Percentiles rank a stretch among this genome's conserved stretches.
These are phyloP conservation scores for Fusarium albosuccineum DNA, from an alignment of 2,329 filamentous ascomycete genomes.

Conservation along the genomic window DNA sequence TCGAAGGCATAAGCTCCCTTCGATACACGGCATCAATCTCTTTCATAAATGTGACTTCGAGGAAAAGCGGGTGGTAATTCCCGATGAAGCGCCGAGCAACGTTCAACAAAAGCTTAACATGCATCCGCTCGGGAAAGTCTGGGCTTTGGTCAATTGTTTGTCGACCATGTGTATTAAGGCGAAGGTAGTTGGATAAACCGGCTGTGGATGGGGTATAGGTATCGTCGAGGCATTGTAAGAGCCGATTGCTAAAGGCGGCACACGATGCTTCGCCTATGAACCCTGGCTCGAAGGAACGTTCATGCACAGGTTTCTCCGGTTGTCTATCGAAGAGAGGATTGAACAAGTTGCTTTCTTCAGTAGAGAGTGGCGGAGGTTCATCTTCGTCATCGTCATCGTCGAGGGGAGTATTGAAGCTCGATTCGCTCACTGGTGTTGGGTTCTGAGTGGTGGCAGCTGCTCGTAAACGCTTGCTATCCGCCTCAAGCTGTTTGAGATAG, in stretches of 20 bases:
- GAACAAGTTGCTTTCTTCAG: slow-evolving; percentile 47
- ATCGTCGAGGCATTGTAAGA: slow-evolving; percentile 47
- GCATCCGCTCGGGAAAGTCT: slow-evolving; percentile 45
- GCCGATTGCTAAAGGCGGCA: slow-evolving; percentile 47
- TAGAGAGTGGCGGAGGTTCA: slow-evolving; percentile 29
- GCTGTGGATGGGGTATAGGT: slow-evolving; percentile 45
- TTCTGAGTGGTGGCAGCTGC: slow-evolving; percentile 13
- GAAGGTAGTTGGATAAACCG: slow-evolving; percentile 45
- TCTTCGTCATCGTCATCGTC: slow-evolving; percentile 40
- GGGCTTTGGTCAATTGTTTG: slow-evolving; percentile 13
- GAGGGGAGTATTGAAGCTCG: slow-evolving; percentile 16
- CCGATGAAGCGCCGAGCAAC: slow-evolving; percentile 49
- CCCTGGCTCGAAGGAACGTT: slow-evolving; percentile 40
- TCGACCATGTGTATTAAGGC: slow-evolving; percentile 15
- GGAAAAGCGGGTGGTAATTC: slow-evolving; percentile 50
- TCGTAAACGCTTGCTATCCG: slow-evolving; percentile 21
- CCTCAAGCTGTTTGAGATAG: slow-evolving; percentile 36
- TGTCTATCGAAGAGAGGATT: slow-evolving; percentile 46
- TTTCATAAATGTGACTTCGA: slow-evolving; percentile 53
- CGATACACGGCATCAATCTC: slow-evolving; percentile 53
- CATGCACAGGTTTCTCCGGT: slow-evolving; percentile 32
- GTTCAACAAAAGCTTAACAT: slow-evolving; percentile 48
- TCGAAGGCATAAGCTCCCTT: slow-evolving; percentile 46
- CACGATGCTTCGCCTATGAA: slow-evolving; percentile 50
- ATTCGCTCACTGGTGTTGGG: slow-evolving; percentile 32